These are phyloP conservation scores for Cercophora samala DNA, from an alignment of 495 filamentous ascomycete species.

Conservation along the genomic window DNA sequence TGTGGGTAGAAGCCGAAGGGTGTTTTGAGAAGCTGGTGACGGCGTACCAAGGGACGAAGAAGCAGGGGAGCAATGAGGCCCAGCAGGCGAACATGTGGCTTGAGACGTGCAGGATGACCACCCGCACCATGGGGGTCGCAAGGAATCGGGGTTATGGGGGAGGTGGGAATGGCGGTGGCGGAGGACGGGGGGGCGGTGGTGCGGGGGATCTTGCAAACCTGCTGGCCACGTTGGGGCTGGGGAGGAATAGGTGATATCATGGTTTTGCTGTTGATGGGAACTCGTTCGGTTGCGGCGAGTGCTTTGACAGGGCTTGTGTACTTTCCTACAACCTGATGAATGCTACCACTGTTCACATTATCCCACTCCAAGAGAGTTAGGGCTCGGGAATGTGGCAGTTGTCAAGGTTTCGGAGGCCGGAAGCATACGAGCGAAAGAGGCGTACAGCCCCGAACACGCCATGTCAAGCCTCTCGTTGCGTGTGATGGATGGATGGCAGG, in stretches of 20 bases:
- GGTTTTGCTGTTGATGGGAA: neutral
- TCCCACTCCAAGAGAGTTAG: neutral
- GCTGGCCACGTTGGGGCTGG: neutral
- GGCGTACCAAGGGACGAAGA: constrained; percentile 1
- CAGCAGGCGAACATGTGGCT: neutral
- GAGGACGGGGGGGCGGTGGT: neutral
- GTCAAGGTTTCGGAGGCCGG: neutral
- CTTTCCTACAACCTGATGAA: neutral
- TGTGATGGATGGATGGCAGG: neutral
- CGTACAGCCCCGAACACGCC: neutral
- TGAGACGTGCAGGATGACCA: neutral
- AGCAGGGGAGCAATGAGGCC: neutral
- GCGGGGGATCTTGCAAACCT: neutral
- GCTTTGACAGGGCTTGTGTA: too few species aligned
- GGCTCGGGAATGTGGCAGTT: neutral
- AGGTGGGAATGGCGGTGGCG: neutral
- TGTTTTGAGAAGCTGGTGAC: constrained; percentile 2
- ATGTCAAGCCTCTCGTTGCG: neutral
- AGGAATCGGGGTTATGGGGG: neutral
- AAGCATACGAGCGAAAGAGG: neutral
- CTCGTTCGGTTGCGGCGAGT: too few species aligned
- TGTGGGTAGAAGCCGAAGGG: neutral
- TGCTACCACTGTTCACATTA: neutral
- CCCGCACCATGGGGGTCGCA: neutral
- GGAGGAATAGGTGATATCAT: neutral